Base-by-base conservation (phyloP, 306 rosid species). In the Pyrus bretschneideri region DNA sequence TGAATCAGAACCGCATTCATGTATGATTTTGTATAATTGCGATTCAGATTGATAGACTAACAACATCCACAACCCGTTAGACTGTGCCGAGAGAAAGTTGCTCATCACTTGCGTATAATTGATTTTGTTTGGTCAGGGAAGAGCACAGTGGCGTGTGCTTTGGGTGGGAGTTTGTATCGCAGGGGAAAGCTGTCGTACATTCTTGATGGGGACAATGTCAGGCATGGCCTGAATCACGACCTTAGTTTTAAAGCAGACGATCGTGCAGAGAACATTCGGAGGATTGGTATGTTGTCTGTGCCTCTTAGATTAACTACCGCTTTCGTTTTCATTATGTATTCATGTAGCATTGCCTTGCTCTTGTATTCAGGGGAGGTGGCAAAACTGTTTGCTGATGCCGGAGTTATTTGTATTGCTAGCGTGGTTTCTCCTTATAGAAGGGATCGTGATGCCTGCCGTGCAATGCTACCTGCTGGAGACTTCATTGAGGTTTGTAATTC, bases 211-310 rank as follows among this genome's bases (percentile, higher is more conserved):
- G 99, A 96, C 80, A 96, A 96, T 84, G 86, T 96, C 55, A 89
- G 99, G 85, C 99, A 96, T 82, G 99, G 99, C 71, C 81, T 96
- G 69, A 96, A 89, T 80, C 73, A 81, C 5, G 97, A 92, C 79
- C 99, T 96, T 76, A 82, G 96, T 83, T 96, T 96, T 64, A 87
- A 85, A 85, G 93, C 91, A 22, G 98, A 92, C 86, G 99, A 96
- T 77, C 99, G 99, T 79, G 86, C 98, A n/a, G 99, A 96, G 92
- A 96, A 96, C 86, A 91, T 96, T 59, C 81, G 98, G 73, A 92
- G 99, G 84, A 82, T 96, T 71, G 99, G 99, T 92, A 81, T 74
- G 92, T 82, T 74, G 92, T 83, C 21, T 63, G 27, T n/a, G 69
- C 5, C 52, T 38, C 46, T 25, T 51, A 51, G 23, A 8, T 40